phyloP scores from a whole-genome alignment of 148 eudicot species.

The Chenopodium suecicum region DNA sequence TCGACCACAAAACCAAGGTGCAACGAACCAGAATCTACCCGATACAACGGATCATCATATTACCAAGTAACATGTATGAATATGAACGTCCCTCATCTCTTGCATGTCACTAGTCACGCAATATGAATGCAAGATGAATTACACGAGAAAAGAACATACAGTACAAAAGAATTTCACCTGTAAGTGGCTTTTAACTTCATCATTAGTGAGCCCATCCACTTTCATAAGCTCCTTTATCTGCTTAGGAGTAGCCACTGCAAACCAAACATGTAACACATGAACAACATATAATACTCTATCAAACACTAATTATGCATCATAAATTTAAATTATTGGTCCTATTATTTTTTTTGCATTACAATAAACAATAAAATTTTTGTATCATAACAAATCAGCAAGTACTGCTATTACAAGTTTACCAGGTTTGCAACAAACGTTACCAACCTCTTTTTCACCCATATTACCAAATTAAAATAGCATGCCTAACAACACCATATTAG shows the following conservation, averaged over 20 bases:
- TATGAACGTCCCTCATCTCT: not conserved
- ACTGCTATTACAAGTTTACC: too few relatives aligned
- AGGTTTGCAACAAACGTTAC: not conserved
- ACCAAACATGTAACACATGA: conserved; percentile 5
- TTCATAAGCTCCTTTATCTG: conserved; percentile 62
- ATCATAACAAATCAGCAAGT: too few relatives aligned
- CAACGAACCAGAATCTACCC: not conserved
- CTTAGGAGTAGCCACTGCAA: conserved; percentile 72
- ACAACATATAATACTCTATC: not conserved
- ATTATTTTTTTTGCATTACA: too few relatives aligned
- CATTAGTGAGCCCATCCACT: conserved; percentile 62
- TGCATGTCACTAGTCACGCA: not conserved
- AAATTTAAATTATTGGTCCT: not conserved
- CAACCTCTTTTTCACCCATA: not conserved
- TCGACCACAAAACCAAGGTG: not conserved
- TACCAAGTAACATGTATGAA: not conserved
- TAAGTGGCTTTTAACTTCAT: conserved; percentile 75
- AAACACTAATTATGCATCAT: not conserved
- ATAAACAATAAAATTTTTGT: too few relatives aligned
- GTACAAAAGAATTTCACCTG: conserved; percentile 33
- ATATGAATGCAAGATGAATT: too few relatives aligned
- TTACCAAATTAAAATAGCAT: too few relatives aligned
- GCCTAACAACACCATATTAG: too few relatives aligned
- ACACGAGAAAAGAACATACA: not conserved
- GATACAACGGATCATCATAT: not conserved